phyloP scores from a whole-genome alignment of 1,284 basidiomycete genomes.

The Rhodotorula sp. region DNA sequence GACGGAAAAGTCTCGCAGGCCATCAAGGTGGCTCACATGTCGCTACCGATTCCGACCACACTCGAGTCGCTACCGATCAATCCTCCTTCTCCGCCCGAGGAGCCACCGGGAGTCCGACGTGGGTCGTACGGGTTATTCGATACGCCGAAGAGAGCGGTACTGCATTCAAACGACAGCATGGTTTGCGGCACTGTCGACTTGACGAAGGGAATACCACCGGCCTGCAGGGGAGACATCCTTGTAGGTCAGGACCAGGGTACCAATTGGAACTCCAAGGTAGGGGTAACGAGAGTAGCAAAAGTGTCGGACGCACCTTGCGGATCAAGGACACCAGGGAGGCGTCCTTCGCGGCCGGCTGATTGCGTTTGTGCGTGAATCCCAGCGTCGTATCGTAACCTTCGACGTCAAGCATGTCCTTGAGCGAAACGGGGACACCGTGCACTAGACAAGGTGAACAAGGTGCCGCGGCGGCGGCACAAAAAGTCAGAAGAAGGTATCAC shows the following conservation, averaged over 20 bases:
- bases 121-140: constrained; percentile 66
- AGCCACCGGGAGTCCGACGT: constrained; percentile 68
- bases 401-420: constrained; percentile 69
- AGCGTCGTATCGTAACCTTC: constrained; percentile 65
- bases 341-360: constrained; percentile 60
- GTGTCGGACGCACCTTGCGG: constrained; percentile 43
- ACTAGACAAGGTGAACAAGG: constrained; percentile 45
- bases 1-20: neutral
- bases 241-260: neutral
- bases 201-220: constrained; percentile 70
- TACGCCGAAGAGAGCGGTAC: constrained; percentile 73
- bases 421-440: constrained; percentile 77
- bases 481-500: neutral
- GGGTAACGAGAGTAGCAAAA: too few relatives aligned
- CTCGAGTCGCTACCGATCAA: constrained; percentile 71
- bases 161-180: constrained; percentile 79
- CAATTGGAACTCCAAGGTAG: neutral
- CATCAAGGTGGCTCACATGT: constrained; percentile 11
- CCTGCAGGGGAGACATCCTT: constrained; percentile 42
- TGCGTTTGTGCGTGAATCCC: constrained; percentile 68
- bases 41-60: constrained; percentile 71
- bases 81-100: constrained; percentile 74
- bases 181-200: constrained; percentile 79
- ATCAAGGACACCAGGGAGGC: constrained; percentile 57
- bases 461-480: too few relatives aligned